Evolutionary conservation across 768 basidiomycete species (phyloP).

Genomic region (Macrocybe gigantea): DNA sequence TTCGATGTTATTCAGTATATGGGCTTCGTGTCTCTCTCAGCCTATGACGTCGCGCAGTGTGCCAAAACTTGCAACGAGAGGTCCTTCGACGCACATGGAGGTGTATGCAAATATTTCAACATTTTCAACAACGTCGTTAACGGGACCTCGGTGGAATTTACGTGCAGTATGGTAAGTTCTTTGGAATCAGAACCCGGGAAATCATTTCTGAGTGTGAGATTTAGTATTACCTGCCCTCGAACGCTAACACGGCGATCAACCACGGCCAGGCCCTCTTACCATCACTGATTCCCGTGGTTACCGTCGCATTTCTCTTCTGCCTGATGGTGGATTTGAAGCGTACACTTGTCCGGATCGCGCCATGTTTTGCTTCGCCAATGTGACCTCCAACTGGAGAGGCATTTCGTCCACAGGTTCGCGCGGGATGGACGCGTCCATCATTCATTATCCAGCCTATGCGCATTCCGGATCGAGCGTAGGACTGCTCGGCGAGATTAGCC

Average conservation of each 20-base stretch:
- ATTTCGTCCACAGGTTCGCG: too few relatives aligned
- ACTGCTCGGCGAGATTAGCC: conserved; percentile 5
- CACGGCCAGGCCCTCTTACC: conserved; percentile 36
- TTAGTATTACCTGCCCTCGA: conserved; percentile 39
- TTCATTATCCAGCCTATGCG: conserved; percentile 8
- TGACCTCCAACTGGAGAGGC: too few relatives aligned
- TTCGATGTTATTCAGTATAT: conserved; percentile 30
- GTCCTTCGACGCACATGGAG: conserved; percentile 33
- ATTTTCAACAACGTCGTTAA: conserved; percentile 46
- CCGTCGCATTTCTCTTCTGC: conserved; percentile 27
- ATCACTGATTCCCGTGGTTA: conserved; percentile 45
- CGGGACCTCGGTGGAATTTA: conserved; percentile 41
- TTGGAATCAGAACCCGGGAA: neutral
- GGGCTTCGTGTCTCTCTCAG: conserved; percentile 43
- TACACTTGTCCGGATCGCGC: conserved; percentile 24
- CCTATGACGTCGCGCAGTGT: conserved; percentile 41
- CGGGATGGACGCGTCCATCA: conserved; percentile 8
- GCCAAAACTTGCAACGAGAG: conserved; percentile 38
- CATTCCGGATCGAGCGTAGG: conserved; percentile 8
- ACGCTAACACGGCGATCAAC: conserved; percentile 40
- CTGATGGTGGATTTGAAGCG: conserved; percentile 40
- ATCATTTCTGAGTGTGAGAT: neutral
- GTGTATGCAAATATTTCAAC: conserved; percentile 46
- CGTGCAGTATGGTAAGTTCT: conserved; percentile 39
- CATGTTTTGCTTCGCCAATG: too few relatives aligned